Conservation (phyloP, 2,329 filamentous ascomycete species). For the Fusarium sp. region DNA sequence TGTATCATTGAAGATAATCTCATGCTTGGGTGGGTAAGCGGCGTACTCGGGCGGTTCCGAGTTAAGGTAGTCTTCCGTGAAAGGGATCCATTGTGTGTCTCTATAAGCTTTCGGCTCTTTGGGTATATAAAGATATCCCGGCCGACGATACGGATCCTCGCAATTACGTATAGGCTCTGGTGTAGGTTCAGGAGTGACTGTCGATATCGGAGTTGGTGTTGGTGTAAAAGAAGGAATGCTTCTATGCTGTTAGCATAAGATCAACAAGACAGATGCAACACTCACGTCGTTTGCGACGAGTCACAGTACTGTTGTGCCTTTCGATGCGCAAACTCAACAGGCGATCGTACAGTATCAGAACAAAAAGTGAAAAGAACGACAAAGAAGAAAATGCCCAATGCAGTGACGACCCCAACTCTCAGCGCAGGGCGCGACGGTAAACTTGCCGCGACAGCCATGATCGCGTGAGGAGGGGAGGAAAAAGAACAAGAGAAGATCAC, state of each 20-base stretch:
- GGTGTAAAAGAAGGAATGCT: slow-evolving; percentile 9
- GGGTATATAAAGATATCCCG: slow-evolving; percentile 63
- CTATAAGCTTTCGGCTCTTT: slow-evolving; percentile 69
- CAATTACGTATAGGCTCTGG: slow-evolving; percentile 15
- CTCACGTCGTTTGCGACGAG: slow-evolving; percentile 1
- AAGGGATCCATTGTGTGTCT: slow-evolving; percentile 50
- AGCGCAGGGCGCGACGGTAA: slow-evolving; percentile 25
- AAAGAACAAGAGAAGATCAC: not conserved
- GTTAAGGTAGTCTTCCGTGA: slow-evolving; percentile 64
- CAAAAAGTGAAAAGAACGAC: slow-evolving; percentile 29
- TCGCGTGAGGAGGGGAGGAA: not conserved
- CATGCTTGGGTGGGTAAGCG: slow-evolving; percentile 44
- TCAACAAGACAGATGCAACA: rapidly evolving
- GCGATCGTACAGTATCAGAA: slow-evolving; percentile 9
- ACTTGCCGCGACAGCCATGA: slow-evolving; percentile 20
- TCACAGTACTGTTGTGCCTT: slow-evolving; percentile 28
- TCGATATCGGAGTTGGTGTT: not conserved
- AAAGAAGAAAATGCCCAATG: slow-evolving; percentile 13
- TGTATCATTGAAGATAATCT: slow-evolving; percentile 78
- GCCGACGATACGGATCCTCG: slow-evolving; percentile 57
- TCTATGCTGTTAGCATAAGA: not conserved
- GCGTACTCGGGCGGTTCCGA: slow-evolving; percentile 62
- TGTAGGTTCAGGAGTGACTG: not conserved
- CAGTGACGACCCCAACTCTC: slow-evolving; percentile 5
- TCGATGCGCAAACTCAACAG: slow-evolving; percentile 21